Conservation (phyloP, 768 basidiomycete species). For the Hysterangium stoloniferum region DNA sequence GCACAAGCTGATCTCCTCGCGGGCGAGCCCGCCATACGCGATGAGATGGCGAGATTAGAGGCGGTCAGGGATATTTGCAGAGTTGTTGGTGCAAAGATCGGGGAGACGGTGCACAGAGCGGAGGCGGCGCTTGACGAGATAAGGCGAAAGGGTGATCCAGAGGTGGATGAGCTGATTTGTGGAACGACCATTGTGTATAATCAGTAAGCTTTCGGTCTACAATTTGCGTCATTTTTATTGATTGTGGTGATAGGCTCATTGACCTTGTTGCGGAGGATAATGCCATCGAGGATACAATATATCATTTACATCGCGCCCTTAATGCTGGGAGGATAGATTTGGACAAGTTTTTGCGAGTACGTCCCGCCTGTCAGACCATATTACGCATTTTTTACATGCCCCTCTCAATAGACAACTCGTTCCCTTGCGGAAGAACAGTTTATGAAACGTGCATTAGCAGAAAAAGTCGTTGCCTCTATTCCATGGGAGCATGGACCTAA, state of each 20-base stretch:
- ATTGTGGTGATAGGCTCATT: conserved; percentile 53
- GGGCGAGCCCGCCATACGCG: conserved; percentile 89
- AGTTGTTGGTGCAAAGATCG: conserved; percentile 63
- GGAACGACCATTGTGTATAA: conserved; percentile 94
- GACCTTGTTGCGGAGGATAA: conserved; percentile 99
- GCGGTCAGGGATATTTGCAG: conserved; percentile 90
- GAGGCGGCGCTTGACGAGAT: conserved; percentile 73
- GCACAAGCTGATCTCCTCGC: conserved; percentile 79
- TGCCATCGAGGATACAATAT: conserved; percentile 96
- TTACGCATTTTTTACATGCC: conserved; percentile 4
- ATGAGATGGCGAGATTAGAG: conserved; percentile 92
- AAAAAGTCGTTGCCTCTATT: conserved; percentile 71
- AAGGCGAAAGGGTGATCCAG: conserved; percentile 78
- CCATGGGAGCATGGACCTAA: conserved; percentile 34
- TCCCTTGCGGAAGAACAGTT: conserved; percentile 93
- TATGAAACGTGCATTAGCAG: conserved; percentile 89
- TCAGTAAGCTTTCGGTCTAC: conserved; percentile 61
- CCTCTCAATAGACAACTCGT: conserved; percentile 55
- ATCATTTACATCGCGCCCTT: conserved; percentile 89
- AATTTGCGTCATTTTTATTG: conserved; percentile 14
- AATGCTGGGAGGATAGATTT: conserved; percentile 89
- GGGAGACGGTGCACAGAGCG: conserved; percentile 52
- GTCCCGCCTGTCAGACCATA: conserved; percentile 21
- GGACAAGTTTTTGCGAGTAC: conserved; percentile 86
- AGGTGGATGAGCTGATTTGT: conserved; percentile 95